Evolutionary conservation across 1,284 basidiomycete species (phyloP).

Genomic region (Ceratobasidium papillatum): DNA sequence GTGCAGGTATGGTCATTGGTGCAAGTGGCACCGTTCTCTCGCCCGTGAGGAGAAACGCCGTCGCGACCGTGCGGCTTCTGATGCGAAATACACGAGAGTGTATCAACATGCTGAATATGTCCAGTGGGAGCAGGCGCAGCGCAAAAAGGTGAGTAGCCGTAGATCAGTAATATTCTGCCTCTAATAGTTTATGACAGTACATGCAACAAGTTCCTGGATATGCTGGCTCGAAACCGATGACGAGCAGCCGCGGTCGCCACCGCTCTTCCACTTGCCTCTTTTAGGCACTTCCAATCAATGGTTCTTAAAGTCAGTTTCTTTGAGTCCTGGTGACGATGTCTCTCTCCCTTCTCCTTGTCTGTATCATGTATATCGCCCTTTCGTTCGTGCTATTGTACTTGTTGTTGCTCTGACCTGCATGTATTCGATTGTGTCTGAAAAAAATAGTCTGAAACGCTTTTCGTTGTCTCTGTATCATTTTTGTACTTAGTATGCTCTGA

Average conservation of each 20-base stretch:
- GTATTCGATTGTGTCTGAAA: neutral
- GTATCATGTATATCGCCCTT: neutral
- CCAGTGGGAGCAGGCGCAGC: slow-evolving; percentile 28
- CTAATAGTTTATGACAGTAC: neutral
- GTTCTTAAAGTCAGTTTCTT: neutral
- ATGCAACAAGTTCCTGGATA: slow-evolving; percentile 4
- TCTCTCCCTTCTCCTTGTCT: neutral
- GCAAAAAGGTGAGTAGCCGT: slow-evolving; percentile 16
- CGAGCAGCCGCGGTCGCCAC: slow-evolving; percentile 7
- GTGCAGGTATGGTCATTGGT: slow-evolving; percentile 32
- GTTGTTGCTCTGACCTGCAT: neutral
- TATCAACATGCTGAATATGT: slow-evolving; percentile 32
- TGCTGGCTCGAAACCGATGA: slow-evolving; percentile 29
- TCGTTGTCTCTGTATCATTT: slow-evolving; percentile 28
- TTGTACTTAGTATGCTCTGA: slow-evolving; percentile 20
- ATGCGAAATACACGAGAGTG: slow-evolving; percentile 15
- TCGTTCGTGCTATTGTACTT: slow-evolving; percentile 2
- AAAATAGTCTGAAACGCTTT: neutral
- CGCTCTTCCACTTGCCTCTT: slow-evolving; percentile 39
- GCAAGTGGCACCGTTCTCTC: slow-evolving; percentile 39
- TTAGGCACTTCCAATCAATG: slow-evolving; percentile 4
- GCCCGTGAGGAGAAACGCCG: slow-evolving; percentile 35
- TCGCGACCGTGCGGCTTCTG: slow-evolving; percentile 34
- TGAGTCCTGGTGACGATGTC: neutral
- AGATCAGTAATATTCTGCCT: neutral